These are phyloP conservation scores for Dryas alaskensis DNA, from an alignment of 306 rosid genomes.

Conservation along the genomic window DNA sequence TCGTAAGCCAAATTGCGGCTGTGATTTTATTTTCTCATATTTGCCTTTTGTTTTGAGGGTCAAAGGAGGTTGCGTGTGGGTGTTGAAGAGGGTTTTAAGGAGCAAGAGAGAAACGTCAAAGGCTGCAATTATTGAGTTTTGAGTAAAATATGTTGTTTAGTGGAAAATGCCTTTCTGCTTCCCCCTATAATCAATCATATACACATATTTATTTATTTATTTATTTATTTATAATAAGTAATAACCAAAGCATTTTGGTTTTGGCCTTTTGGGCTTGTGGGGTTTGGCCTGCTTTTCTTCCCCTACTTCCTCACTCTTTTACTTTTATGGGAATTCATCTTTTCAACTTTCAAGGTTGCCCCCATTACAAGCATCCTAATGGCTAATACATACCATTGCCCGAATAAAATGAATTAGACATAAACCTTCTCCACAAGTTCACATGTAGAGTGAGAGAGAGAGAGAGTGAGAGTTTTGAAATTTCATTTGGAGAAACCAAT, in stretches of 20 bases:
- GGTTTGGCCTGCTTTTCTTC: too few species aligned
- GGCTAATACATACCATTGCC: not conserved
- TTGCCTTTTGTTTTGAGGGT: conserved; percentile 34
- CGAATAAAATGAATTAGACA: not conserved
- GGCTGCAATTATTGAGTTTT: conserved; percentile 67
- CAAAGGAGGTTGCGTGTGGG: conserved; percentile 92
- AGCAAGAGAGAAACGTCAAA: conserved; percentile 62
- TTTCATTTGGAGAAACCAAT: conserved; percentile 10
- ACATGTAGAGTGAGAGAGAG: conserved; percentile 11
- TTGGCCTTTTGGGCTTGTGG: too few species aligned
- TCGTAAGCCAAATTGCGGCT: conserved; percentile 79
- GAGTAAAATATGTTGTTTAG: conserved; percentile 40
- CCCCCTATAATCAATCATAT: not conserved
- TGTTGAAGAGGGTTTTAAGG: conserved; percentile 42
- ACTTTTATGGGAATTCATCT: conserved; percentile 25
- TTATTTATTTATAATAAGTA: too few species aligned
- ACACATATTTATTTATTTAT: too few species aligned
- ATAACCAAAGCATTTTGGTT: too few species aligned
- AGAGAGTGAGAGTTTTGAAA: conserved; percentile 10
- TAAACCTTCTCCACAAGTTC: conserved; percentile 7
- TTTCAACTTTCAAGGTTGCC: conserved; percentile 26
- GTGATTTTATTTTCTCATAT: conserved; percentile 19
- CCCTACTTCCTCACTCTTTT: not conserved
- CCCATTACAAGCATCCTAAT: conserved; percentile 38
- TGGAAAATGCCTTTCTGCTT: conserved; percentile 30